phyloP scores from a whole-genome alignment of 352 stramenopile genomes.

The Phytopythium kandeliae region DNA sequence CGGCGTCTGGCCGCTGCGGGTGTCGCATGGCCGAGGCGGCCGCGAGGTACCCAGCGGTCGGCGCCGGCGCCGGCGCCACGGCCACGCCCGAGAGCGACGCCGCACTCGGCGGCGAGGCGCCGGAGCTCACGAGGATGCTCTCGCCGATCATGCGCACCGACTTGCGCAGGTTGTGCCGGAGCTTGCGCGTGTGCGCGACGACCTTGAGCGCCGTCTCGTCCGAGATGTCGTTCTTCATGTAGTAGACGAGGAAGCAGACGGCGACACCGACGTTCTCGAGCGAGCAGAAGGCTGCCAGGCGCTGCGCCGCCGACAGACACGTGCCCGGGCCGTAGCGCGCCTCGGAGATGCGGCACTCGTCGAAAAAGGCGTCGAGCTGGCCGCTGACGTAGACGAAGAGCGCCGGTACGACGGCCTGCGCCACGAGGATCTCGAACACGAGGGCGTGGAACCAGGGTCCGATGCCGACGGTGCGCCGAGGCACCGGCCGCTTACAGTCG shows the following conservation, averaged over 20 bases:
- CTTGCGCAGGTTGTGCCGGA: slow-evolving; percentile 51
- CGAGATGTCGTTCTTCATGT: slow-evolving; percentile 49
- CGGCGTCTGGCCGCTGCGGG: background rate
- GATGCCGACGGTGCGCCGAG: slow-evolving; percentile 45
- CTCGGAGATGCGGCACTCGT: slow-evolving; percentile 25
- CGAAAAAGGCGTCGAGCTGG: slow-evolving; percentile 51
- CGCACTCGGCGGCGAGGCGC: background rate
- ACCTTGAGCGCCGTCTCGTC: slow-evolving; percentile 48
- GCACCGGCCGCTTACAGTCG: slow-evolving; percentile 53
- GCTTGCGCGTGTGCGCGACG: slow-evolving; percentile 40
- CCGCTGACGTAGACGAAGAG: slow-evolving; percentile 64
- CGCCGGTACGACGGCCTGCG: slow-evolving; percentile 37
- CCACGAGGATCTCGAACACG: slow-evolving; percentile 46
- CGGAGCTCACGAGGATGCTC: slow-evolving; percentile 30
- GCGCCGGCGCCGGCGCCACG: background rate
- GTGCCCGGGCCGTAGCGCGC: slow-evolving; percentile 32
- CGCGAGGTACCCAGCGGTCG: background rate
- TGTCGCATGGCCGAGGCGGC: background rate
- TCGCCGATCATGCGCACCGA: slow-evolving; percentile 54
- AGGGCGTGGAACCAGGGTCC: slow-evolving; percentile 46
- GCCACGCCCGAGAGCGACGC: background rate
- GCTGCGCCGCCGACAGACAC: slow-evolving; percentile 15
- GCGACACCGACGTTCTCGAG: slow-evolving; percentile 52
- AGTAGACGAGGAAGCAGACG: slow-evolving; percentile 43
- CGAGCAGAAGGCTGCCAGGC: slow-evolving; percentile 32